Evolutionary conservation across 1,284 basidiomycete species (phyloP).

Genomic region (Rhodofomes roseus): DNA sequence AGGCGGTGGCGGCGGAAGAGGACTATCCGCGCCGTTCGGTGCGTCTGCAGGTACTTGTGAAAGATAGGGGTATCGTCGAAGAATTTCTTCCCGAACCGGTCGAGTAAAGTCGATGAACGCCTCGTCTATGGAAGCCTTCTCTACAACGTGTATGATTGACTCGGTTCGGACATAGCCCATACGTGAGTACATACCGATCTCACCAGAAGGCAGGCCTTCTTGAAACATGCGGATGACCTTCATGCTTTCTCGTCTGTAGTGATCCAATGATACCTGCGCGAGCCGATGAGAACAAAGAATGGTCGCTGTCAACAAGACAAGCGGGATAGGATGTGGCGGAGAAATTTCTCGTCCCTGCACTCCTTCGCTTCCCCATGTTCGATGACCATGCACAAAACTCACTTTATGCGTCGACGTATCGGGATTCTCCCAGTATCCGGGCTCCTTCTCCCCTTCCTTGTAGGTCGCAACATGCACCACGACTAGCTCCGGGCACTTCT

Average conservation of each 20-base stretch:
- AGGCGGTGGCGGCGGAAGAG: constrained; percentile 75
- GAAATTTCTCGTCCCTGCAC: no score
- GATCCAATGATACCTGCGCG: constrained; percentile 85
- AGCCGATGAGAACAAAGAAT: not conserved
- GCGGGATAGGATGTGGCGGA: no score
- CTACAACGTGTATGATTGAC: constrained; percentile 34
- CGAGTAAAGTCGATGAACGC: constrained; percentile 89
- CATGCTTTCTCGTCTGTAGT: constrained; percentile 86
- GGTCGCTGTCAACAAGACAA: not conserved
- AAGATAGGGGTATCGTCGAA: constrained; percentile 78
- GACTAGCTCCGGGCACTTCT: constrained; percentile 81
- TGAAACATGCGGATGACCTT: constrained; percentile 90
- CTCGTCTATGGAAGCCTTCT: constrained; percentile 82
- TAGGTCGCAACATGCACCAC: constrained; percentile 95
- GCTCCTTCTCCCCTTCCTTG: constrained; percentile 83
- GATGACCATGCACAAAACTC: no score
- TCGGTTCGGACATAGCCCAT: not conserved
- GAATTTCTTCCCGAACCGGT: constrained; percentile 68
- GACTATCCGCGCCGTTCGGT: constrained; percentile 71
- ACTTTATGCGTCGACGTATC: constrained; percentile 93
- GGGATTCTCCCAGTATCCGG: constrained; percentile 86
- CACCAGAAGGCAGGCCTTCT: constrained; percentile 67
- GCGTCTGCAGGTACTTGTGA: constrained; percentile 65
- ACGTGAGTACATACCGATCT: constrained; percentile 49
- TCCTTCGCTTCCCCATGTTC: no score